Percentiles rank a stretch among this genome's conserved stretches.
These are phyloP conservation scores for Sutorius australiensis DNA, from an alignment of 768 basidiomycete genomes.

Conservation along the genomic window DNA sequence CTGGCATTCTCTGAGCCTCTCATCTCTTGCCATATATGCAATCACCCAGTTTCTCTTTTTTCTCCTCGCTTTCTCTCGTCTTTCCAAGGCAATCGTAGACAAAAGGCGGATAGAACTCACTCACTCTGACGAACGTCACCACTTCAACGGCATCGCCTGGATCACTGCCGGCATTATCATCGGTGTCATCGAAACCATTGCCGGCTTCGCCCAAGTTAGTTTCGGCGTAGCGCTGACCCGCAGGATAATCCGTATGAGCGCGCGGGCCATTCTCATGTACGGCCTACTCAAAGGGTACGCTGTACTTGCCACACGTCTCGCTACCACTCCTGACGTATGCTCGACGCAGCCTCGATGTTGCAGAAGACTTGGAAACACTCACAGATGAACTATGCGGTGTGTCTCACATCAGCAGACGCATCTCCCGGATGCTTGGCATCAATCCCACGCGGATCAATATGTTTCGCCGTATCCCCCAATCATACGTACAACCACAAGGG, in stretches of 20 bases:
- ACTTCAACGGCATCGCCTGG: constrained; percentile 64
- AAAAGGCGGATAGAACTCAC: constrained; percentile 50
- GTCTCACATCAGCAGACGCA: constrained; percentile 22
- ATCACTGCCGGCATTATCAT: constrained; percentile 56
- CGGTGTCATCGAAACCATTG: constrained; percentile 58
- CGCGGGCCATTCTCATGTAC: constrained; percentile 52
- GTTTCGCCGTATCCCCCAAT: constrained; percentile 52
- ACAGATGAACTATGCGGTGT: constrained; percentile 34
- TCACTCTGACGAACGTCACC: constrained; percentile 41
- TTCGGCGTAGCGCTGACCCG: constrained; percentile 55
- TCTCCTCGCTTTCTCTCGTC: constrained; percentile 54
- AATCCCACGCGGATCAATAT: constrained; percentile 49
- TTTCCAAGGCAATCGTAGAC: constrained; percentile 46
- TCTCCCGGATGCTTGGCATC: constrained; percentile 47
- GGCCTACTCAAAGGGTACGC: constrained; percentile 69
- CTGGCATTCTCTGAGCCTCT: constrained; percentile 56
- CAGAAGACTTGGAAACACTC: constrained; percentile 52
- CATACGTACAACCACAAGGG: constrained; percentile 19
- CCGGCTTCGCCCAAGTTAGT: constrained; percentile 55
- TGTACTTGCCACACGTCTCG: not conserved
- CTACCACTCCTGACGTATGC: not conserved
- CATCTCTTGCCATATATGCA: constrained; percentile 57
- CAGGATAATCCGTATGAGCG: constrained; percentile 53
- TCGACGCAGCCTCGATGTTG: constrained; percentile 43
- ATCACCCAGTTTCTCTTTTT: constrained; percentile 58